These are phyloP conservation scores for Amphicarpaea edgeworthii DNA, from an alignment of 306 rosid species.

Conservation along the genomic window DNA sequence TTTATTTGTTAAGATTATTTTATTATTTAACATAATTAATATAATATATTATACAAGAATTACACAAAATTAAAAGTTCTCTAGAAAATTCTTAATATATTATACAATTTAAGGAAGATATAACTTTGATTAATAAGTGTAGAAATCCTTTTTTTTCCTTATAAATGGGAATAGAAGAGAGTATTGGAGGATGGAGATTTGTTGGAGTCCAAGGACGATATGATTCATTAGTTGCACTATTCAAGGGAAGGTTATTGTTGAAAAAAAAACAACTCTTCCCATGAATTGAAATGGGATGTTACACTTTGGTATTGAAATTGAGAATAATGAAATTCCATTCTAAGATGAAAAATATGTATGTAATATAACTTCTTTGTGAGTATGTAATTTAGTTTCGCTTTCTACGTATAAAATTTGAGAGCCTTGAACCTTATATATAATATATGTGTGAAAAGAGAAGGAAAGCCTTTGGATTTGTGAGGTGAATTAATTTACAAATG, in stretches of 20 bases:
- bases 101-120: too few relatives aligned
- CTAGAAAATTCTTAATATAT: too few relatives aligned
- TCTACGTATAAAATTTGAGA: neutral
- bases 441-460: neutral
- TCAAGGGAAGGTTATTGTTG: constrained; percentile 15
- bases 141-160: too few relatives aligned
- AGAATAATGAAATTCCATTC: constrained; percentile 41
- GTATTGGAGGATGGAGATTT: neutral
- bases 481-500: neutral
- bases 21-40: too few relatives aligned
- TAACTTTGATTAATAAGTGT: too few relatives aligned
- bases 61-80: too few relatives aligned
- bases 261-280: constrained; percentile 43
- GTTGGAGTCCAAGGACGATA: constrained; percentile 8
- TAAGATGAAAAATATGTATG: neutral
- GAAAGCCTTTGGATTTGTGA: neutral
- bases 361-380: neutral
- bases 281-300: constrained; percentile 20
- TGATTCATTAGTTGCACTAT: neutral
- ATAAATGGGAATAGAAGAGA: too few relatives aligned
- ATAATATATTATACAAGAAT: too few relatives aligned
- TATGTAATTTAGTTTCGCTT: neutral
- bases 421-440: constrained; percentile 2
- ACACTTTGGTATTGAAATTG: neutral
- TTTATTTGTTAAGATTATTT: too few relatives aligned